phyloP scores from a whole-genome alignment of 306 rosid genomes.

The Crataegus laevigata region DNA sequence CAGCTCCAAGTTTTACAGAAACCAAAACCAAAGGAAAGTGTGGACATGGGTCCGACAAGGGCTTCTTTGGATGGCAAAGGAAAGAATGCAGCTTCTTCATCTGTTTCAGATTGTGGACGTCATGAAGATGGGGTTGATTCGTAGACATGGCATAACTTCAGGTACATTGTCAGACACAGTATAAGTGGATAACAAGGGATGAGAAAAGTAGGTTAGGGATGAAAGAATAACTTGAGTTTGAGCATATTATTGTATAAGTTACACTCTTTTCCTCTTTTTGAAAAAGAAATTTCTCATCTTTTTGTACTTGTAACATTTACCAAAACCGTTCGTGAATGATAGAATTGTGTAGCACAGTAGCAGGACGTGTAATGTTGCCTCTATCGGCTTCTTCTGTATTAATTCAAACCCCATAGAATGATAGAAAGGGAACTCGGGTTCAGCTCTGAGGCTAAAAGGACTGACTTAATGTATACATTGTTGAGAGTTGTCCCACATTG shows the following conservation, averaged over 20 bases:
- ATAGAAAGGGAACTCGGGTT: too few species aligned
- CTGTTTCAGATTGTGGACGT: constrained; percentile 12
- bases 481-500: too few species aligned
- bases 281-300: neutral
- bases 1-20: constrained; percentile 54
- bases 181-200: constrained; percentile 6
- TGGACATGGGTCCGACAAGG: constrained; percentile 7
- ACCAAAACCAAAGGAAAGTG: constrained; percentile 24
- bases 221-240: neutral
- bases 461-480: too few species aligned
- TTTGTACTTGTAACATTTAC: neutral
- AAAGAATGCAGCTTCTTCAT: constrained; percentile 31
- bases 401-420: too few species aligned
- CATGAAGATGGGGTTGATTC: neutral
- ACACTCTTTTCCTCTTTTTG: neutral
- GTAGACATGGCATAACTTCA: neutral
- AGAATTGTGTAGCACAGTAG: neutral
- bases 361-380: too few species aligned
- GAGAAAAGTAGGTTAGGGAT: neutral
- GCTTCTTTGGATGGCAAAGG: constrained; percentile 45
- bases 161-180: neutral
- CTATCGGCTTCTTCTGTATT: too few species aligned
- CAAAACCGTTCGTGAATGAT: neutral
- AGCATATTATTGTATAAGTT: neutral
- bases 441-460: too few species aligned